Conservation (phyloP, 176 grass and related monocot genomes). For the Eragrostis curvula region DNA sequence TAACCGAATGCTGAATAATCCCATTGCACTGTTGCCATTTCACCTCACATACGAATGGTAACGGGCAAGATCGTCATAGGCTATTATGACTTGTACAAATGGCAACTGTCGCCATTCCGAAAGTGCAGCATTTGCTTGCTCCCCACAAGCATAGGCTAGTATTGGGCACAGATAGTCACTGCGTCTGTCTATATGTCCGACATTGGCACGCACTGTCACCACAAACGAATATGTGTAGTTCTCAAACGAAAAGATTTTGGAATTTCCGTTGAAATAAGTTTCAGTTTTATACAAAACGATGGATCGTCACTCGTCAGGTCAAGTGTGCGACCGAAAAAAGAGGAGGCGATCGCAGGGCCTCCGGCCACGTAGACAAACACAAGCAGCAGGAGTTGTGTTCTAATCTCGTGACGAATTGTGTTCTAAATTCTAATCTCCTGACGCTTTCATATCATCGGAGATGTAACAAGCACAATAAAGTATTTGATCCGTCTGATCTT, state of each 20-base stretch:
- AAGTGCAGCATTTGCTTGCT: not conserved
- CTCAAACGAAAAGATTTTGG: not conserved
- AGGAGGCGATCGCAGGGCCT: too few relatives aligned
- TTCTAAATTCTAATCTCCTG: too few relatives aligned
- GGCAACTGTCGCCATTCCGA: too few relatives aligned
- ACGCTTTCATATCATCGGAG: not conserved
- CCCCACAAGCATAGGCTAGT: not conserved
- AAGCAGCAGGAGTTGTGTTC: not conserved
- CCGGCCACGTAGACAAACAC: too few relatives aligned
- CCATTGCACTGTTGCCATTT: not conserved
- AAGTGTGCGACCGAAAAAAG: too few relatives aligned
- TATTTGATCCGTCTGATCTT: too few relatives aligned
- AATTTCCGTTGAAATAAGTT: not conserved
- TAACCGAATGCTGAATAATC: not conserved
- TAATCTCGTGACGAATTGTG: too few relatives aligned
- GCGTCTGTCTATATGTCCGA: not conserved
- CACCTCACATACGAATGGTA: not conserved
- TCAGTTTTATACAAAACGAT: not conserved
- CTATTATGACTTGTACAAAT: too few relatives aligned
- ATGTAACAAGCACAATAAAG: too few relatives aligned
- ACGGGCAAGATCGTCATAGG: too few relatives aligned
- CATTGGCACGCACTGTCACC: not conserved
- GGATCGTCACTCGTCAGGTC: too few relatives aligned
- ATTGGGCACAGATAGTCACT: not conserved
- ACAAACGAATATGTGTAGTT: not conserved